Base-by-base conservation (phyloP, 805 yeast species). In the Blastobotrys mokoenaii region DNA sequence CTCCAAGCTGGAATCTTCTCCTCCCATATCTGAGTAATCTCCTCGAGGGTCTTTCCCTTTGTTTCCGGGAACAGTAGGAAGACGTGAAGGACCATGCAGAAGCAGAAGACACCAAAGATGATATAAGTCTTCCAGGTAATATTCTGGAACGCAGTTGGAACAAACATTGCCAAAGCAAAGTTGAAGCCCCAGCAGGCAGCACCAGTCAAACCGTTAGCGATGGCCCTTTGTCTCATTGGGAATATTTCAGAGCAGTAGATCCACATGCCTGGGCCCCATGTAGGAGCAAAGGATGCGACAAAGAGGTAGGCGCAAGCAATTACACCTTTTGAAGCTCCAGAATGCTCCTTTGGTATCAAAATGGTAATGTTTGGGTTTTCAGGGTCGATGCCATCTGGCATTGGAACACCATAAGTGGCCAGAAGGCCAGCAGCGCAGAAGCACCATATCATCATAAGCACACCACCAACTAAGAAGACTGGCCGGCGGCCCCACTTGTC, bases 201-300 rank as follows among this genome's bases (percentile, higher is more conserved):
- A 3, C 81, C 77, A 3, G 77, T 67, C 8, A 77, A 49, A 41
- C 75, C 77, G 50, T 72, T 65, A 36, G 79, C 70, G 32, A 76
- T 66, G 36, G 80, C 76, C 60, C 85, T 69, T 44, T 70, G 67
- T 41, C 62, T 63, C 38, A 76, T 65, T 1, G 84, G 75, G 42
- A 74, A n/a, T n/a, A n/a, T n/a, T n/a, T n/a, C n/a, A n/a, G n/a
- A n/a, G n/a, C n/a, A n/a, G n/a, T n/a, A n/a, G 49, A 78, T 51
- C 59, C 60, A 56, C 46, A 54, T 51, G 25, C 57, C 65, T 7
- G 46, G 93, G 59, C 94, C 95, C 90, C 93, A 85, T 17, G 90
- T 74, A 2, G 85, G 73, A 10, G 94, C 94, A 64, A 82, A 85
- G 61, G 80, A 79, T 45, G 80, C 78, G 54, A 84, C 79, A 60